phyloP scores from a whole-genome alignment of 176 grass and related monocot genomes.

The Saccharum officinarum region DNA sequence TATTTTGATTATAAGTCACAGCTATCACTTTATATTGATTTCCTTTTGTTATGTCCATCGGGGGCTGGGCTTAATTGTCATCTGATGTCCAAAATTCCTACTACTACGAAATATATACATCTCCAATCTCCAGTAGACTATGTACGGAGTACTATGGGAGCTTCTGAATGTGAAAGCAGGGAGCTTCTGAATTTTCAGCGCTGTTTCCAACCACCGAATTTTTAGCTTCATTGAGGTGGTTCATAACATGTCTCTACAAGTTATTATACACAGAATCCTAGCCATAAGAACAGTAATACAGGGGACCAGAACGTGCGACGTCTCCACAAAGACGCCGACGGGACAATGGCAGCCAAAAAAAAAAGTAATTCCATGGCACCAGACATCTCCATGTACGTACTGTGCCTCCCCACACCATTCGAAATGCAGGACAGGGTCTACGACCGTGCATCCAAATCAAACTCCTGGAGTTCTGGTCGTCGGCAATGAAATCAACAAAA shows the following conservation, averaged over 20 bases:
- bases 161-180: neutral
- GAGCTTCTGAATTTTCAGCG: neutral
- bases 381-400: neutral
- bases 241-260: constrained; percentile 18
- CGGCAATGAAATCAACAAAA: constrained; percentile 19
- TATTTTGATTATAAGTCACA: too few relatives aligned
- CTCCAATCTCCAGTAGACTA: too few relatives aligned
- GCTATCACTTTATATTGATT: too few relatives aligned
- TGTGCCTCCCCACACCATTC: neutral
- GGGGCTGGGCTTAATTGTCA: too few relatives aligned
- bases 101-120: too few relatives aligned
- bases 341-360: neutral
- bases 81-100: too few relatives aligned
- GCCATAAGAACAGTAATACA: neutral
- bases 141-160: neutral
- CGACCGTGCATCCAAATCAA: neutral
- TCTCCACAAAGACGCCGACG: neutral
- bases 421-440: neutral
- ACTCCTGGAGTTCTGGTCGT: neutral
- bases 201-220: neutral
- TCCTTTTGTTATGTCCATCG: too few relatives aligned
- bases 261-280: constrained; percentile 36
- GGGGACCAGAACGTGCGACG: neutral
- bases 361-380: neutral
- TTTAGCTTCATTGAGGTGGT: constrained; percentile 23